phyloP scores from a whole-genome alignment of 441 rosid species.

The Capsella rubella region DNA sequence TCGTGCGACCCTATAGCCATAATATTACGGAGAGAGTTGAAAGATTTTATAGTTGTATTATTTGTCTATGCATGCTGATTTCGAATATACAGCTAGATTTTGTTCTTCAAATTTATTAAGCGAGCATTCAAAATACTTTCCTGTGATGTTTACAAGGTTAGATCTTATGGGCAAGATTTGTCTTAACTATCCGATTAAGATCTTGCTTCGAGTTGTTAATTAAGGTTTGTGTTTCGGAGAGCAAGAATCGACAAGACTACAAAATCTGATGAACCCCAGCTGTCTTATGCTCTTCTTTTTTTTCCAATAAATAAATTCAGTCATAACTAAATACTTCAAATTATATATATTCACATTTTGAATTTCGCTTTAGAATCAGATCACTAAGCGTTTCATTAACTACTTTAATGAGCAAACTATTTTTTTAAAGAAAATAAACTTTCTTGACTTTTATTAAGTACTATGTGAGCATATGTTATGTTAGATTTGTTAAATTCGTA shows the following conservation, averaged over 20 bases:
- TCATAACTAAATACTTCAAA: not conserved
- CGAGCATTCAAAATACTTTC: constrained; percentile 12
- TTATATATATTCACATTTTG: not conserved
- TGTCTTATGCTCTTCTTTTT: constrained; percentile 38
- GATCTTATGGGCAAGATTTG: constrained; percentile 26
- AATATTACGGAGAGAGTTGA: not conserved
- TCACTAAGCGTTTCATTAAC: not conserved
- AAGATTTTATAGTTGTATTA: too few species aligned
- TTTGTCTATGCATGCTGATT: not conserved
- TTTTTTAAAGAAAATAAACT: too few species aligned
- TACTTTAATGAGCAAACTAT: not conserved
- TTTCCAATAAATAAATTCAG: not conserved
- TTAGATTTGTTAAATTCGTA: not conserved
- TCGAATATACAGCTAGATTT: not conserved
- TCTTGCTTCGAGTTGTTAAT: constrained; percentile 41
- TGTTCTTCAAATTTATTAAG: not conserved
- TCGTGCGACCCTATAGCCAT: not conserved
- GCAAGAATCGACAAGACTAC: constrained; percentile 40
- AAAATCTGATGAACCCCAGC: constrained; percentile 40
- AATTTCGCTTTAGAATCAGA: not conserved
- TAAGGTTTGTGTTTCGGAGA: constrained; percentile 37
- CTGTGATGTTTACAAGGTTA: constrained; percentile 42
- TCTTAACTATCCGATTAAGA: constrained; percentile 29
- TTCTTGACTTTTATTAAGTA: too few species aligned
- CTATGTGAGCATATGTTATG: not conserved